Evolutionary conservation across 1,139 yeast genomes (phyloP).

Genomic region (Scheffersomyces parashehatae): DNA sequence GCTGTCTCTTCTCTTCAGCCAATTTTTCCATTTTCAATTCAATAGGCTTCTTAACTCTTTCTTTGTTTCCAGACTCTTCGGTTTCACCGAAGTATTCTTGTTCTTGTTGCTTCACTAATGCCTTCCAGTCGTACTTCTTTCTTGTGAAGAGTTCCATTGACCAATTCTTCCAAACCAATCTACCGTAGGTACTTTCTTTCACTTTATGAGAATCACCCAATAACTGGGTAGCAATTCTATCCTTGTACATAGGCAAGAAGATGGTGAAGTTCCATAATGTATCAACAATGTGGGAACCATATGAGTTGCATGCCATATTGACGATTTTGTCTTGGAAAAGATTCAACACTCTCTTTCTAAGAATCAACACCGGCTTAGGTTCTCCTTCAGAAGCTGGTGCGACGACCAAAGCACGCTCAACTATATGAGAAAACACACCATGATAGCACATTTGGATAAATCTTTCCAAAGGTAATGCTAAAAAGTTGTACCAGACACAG

Average conservation of each 20-base stretch:
- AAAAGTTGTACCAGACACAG: slow-evolving; percentile 59
- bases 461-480: slow-evolving; percentile 59
- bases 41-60: slow-evolving; percentile 38
- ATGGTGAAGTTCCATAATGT: slow-evolving; percentile 78
- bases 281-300: slow-evolving; percentile 91
- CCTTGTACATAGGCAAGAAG: slow-evolving; percentile 80
- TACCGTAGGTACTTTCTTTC: slow-evolving; percentile 84
- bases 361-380: slow-evolving; percentile 50
- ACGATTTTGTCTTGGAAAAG: slow-evolving; percentile 54
- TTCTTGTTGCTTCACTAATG: slow-evolving; percentile 70
- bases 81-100: slow-evolving; percentile 40
- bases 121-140: slow-evolving; percentile 83
- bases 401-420: slow-evolving; percentile 59
- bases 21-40: slow-evolving; percentile 46
- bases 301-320: slow-evolving; percentile 76
- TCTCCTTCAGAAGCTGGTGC: slow-evolving; percentile 30
- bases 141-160: slow-evolving; percentile 73
- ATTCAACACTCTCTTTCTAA: slow-evolving; percentile 73
- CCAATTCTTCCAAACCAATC: slow-evolving; percentile 96
- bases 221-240: slow-evolving; percentile 75
- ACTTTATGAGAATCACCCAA: slow-evolving; percentile 62
- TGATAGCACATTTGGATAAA: slow-evolving; percentile 75
- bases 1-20: slow-evolving; percentile 31
- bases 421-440: slow-evolving; percentile 86
- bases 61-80: slow-evolving; percentile 14